phyloP scores from a whole-genome alignment of 106 monocot species.

The Dactylorhiza incarnata region DNA sequence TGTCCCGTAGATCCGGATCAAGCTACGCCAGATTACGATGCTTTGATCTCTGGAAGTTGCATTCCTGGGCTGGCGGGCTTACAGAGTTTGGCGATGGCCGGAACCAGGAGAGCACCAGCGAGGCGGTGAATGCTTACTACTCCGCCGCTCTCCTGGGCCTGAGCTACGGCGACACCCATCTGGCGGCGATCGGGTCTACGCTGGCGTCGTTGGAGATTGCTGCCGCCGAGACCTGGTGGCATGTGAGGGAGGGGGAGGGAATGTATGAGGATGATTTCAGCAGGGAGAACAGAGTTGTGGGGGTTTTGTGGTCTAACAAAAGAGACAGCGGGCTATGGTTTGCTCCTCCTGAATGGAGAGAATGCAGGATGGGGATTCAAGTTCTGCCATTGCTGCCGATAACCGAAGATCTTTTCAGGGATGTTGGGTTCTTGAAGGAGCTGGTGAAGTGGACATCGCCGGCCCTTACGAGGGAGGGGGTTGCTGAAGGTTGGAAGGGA shows the following conservation, averaged over 20 bases:
- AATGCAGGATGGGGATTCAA: constrained; percentile 85
- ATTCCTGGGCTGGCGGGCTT: constrained; percentile 90
- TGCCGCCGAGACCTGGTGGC: constrained; percentile 82
- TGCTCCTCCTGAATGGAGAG: constrained; percentile 74
- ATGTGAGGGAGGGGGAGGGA: constrained; percentile 64
- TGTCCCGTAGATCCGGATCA: constrained; percentile 27
- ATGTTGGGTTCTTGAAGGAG: constrained; percentile 46
- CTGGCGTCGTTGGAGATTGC: constrained; percentile 55
- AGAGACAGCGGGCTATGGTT: constrained; percentile 95
- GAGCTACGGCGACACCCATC: constrained; percentile 70
- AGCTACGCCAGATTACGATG: constrained; percentile 54
- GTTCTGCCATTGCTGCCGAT: constrained; percentile 71
- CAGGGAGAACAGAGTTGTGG: constrained; percentile 62
- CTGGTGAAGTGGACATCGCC: constrained; percentile 69
- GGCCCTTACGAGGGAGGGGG: constrained; percentile 64
- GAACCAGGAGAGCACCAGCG: constrained; percentile 97
- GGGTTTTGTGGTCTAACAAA: constrained; percentile 87
- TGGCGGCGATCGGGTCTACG: constrained; percentile 53
- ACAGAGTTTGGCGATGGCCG: constrained; percentile 83
- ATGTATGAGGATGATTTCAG: constrained; percentile 79
- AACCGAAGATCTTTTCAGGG: constrained; percentile 62
- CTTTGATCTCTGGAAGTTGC: constrained; percentile 88
- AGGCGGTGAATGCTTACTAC: constrained; percentile 89
- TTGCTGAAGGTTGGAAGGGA: constrained; percentile 88
- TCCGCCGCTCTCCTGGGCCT: constrained; percentile 75